Percentiles rank a stretch among this genome's conserved stretches.
These are phyloP conservation scores for Emmonsia crescens DNA, from an alignment of 2,329 filamentous ascomycete species.

Conservation along the genomic window DNA sequence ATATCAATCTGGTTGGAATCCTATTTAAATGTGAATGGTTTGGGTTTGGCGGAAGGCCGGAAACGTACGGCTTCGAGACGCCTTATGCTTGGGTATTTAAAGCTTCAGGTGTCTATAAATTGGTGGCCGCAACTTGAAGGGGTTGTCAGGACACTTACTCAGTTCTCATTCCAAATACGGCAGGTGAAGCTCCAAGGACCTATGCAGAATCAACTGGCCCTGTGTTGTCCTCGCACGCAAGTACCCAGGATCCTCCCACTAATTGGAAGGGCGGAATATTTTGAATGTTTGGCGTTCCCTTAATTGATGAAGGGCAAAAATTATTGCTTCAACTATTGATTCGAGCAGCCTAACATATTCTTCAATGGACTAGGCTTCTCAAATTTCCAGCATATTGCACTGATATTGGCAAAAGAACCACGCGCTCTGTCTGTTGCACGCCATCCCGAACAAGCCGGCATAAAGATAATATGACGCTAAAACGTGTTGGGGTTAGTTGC, in stretches of 20 bases:
- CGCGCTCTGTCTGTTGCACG: background rate
- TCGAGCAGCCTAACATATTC: background rate
- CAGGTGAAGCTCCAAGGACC: background rate
- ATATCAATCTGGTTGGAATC: background rate
- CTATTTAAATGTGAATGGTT: background rate
- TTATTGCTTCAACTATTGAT: background rate
- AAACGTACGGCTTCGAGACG: background rate
- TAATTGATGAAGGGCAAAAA: background rate
- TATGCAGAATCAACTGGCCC: no score
- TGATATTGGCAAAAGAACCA: background rate
- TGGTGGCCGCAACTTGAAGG: background rate
- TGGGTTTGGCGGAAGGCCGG: background rate
- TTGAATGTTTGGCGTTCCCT: background rate
- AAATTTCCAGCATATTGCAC: background rate
- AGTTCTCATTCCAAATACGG: background rate
- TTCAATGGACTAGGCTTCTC: background rate
- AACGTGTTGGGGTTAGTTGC: background rate
- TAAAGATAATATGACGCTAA: background rate
- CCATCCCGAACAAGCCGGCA: background rate
- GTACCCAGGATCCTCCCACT: background rate
- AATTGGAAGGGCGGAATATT: background rate
- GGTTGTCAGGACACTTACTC: background rate
- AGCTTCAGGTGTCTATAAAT: background rate
- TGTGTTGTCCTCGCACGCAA: no score
- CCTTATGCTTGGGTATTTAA: background rate